Evolutionary conservation across 768 basidiomycete genomes (phyloP).

Genomic region (Hysterangium stoloniferum): DNA sequence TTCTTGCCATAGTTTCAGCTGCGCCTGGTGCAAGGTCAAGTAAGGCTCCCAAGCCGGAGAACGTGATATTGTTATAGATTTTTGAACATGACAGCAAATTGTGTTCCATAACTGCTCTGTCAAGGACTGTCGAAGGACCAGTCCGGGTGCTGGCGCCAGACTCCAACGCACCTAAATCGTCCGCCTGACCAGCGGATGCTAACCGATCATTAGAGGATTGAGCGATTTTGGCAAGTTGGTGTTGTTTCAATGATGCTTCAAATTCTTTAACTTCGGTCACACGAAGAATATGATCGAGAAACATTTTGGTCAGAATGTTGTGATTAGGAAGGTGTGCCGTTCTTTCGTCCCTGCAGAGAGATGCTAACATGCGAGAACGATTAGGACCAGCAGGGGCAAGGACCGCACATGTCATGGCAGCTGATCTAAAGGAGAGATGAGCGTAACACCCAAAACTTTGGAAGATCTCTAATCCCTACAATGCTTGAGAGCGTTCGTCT

Average conservation of each 20-base stretch:
- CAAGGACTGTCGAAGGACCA: constrained; percentile 91
- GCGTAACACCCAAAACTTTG: constrained; percentile 6
- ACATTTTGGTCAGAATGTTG: constrained; percentile 96
- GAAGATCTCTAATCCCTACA: constrained; percentile 49
- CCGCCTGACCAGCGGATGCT: constrained; percentile 56
- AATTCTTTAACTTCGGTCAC: constrained; percentile 86
- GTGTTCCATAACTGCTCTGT: constrained; percentile 98
- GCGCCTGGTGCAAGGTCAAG: constrained; percentile 86
- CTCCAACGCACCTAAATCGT: constrained; percentile 36
- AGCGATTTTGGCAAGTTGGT: constrained; percentile 89
- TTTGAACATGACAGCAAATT: constrained; percentile 94
- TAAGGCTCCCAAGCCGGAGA: constrained; percentile 84
- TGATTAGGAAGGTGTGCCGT: constrained; percentile 69
- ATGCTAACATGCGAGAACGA: constrained; percentile 85
- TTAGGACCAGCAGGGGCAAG: constrained; percentile 96
- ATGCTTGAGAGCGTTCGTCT: constrained; percentile 82
- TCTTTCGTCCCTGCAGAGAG: constrained; percentile 91
- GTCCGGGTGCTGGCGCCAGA: constrained; percentile 66
- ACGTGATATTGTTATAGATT: constrained; percentile 97
- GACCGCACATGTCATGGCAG: constrained; percentile 93
- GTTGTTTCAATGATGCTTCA: constrained; percentile 76
- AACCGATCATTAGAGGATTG: constrained; percentile 78
- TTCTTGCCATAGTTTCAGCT: constrained; percentile 94
- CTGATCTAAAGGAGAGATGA: constrained; percentile 40
- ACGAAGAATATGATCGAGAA: constrained; percentile 93